Base-by-base conservation (phyloP, 805 yeast genomes). In the Grigorovia humatica region DNA sequence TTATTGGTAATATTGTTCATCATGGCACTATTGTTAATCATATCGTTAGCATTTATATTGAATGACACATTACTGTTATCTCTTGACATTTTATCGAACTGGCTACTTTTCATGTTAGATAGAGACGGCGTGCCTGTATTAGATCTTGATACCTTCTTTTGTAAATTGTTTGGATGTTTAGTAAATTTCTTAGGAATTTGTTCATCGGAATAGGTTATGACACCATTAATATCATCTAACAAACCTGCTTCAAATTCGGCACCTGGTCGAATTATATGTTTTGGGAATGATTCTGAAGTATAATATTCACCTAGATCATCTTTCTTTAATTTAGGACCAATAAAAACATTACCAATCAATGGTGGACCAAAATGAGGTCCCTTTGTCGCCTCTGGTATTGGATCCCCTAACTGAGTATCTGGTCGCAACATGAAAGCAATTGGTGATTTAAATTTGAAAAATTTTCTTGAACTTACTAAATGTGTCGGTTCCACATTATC, bases 361-460 rank as follows among this genome's bases (percentile, higher is more conserved):
- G 99, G 98, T 13, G 98, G 98, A 0, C 96, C 95, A 58, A 87
- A 82, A 56, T 84, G 77, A 20, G 83, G 85, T 9, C 93, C 91
- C 60, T 81, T 82, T 2, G 82, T 77, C 2, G 97, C 93, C 51
- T 83, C 86, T 0, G 96, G 96, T 44, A 85, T 76, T 12, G 85
- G 82, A 74, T 87, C 90, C 38, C 77, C 75, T 6, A 80, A 78
- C 18, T 81, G 73, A 1, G 96, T 89, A 63, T 82, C 82, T 1
- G 84, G 76, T 7, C 91, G 87, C 52, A 93, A 74, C 58, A 88
- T 66, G 57, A 84, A 81, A 63, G 82, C 83, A 59, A 93, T 75
- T 13, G 98, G 98, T 6, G 96, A 88, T 50, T 86, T 89, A 61
- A 79, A 82, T 63, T 82, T 82, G 64, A 85, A 75, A 57, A 79